Conservation (phyloP, 208 protist genomes). For the Acanthamoeba healyi region DNA sequence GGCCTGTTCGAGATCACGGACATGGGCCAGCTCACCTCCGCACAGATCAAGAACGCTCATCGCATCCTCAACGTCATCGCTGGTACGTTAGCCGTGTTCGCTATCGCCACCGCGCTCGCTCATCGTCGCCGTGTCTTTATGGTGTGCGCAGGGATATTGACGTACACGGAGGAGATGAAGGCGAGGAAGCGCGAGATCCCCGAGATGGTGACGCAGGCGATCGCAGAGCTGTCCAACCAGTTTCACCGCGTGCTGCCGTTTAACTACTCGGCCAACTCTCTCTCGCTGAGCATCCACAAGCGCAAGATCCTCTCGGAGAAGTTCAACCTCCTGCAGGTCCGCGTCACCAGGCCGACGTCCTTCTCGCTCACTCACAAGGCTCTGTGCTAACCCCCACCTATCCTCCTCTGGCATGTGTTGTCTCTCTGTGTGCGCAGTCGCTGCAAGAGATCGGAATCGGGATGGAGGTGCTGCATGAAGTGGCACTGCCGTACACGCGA, state of each 20-base stretch:
- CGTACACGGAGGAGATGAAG: conserved; percentile 28
- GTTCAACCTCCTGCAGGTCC: conserved; percentile 22
- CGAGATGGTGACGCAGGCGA: neutral
- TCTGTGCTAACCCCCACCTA: neutral
- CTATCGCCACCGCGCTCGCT: too few relatives aligned
- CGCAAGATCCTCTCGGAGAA: neutral
- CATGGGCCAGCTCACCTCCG: conserved; percentile 9
- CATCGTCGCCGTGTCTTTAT: too few relatives aligned
- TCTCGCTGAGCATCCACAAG: neutral
- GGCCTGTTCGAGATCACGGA: conserved; percentile 11
- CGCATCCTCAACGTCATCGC: conserved; percentile 24
- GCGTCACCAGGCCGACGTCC: too few relatives aligned
- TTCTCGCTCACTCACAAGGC: neutral
- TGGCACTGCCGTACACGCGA: neutral
- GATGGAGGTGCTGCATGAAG: conserved; percentile 10
- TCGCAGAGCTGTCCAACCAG: conserved; percentile 33
- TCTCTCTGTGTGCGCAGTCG: neutral
- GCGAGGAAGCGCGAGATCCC: neutral
- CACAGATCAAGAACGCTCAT: conserved; percentile 6
- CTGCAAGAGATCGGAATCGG: conserved; percentile 47
- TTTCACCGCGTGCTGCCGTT: conserved; percentile 28
- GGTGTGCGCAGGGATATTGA: conserved; percentile 6
- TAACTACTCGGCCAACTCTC: neutral
- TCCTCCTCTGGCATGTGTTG: too few relatives aligned
- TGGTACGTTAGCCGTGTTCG: too few relatives aligned